Evolutionary conservation across 257 asterid genomes (phyloP), one percentile per base, ranked within the genome.

Genomic region (Coffea canephora): DNA sequence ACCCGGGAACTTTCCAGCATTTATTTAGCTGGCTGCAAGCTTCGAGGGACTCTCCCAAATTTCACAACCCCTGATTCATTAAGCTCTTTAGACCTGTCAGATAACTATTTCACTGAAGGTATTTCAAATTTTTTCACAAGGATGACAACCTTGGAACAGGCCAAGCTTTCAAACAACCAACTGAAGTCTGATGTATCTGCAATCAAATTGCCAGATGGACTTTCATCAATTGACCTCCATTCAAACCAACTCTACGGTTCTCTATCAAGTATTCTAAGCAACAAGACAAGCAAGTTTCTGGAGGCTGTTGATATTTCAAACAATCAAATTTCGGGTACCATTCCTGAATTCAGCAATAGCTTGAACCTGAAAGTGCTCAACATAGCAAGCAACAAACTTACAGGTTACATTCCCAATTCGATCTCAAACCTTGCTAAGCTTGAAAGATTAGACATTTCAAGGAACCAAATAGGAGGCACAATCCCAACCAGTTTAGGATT

Each of bases 211-310:
- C 97, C 98, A 0, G 81, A 79, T 57, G 94, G 91, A 79, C 85
- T 93, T 64, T 84, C 93, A 1, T 71, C 77, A 14, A 86, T 95
- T 12, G 95, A 93, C 70, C 95, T 93, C 55, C 94, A 89, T 71
- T 87, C 95, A 23, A 95, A 95, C 89, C 87, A 36, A 80, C 91
- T 95, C 0, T 81, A 59, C 8, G 99, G 99, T 41, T 91, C 97
- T 3, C 89, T 95, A 5, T 73, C 92, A 0, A 80, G 80, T 61
- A 48, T 93, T 23, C n/a, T 95, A 46, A 76, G 77, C 89, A 87
- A 79, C 88, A 74, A 36, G 43, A 91, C 93, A 0, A 87, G 85
- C 84, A 89, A 78, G 27, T 95, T 91, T 87, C 43, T 93, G 85
- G 95, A 95, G 73, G 83, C 61, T 2, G 16, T 93, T 64, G 97